Evolutionary conservation across 345 rosid species (phyloP).

Genomic region (Citrus maxima): DNA sequence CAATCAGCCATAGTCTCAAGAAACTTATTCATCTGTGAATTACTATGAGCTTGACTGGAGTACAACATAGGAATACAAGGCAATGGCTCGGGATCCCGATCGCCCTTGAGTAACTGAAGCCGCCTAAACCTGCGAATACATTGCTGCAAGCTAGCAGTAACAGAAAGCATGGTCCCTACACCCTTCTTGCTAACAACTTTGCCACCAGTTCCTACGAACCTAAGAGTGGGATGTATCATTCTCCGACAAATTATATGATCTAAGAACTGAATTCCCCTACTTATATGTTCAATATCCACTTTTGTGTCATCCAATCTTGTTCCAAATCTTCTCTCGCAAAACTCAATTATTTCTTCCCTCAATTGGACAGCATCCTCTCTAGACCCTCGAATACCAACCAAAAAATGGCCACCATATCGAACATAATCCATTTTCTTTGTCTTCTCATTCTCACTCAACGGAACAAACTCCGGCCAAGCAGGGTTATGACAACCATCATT

Average conservation of each 20-base stretch:
- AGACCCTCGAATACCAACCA: slow-evolving; percentile 91
- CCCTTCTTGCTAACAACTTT: slow-evolving; percentile 81
- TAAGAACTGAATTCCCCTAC: slow-evolving; percentile 85
- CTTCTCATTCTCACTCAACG: slow-evolving; percentile 82
- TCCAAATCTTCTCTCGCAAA: slow-evolving; percentile 54
- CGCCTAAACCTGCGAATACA: slow-evolving; percentile 73
- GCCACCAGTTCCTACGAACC: slow-evolving; percentile 83
- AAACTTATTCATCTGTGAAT: slow-evolving; percentile 95
- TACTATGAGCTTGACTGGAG: slow-evolving; percentile 94
- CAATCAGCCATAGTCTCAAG: slow-evolving; percentile 99
- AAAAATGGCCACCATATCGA: slow-evolving; percentile 82
- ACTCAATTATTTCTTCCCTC: slow-evolving; percentile 65
- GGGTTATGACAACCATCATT: slow-evolving; percentile 91
- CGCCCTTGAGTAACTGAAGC: slow-evolving; percentile 89
- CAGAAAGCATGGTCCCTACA: slow-evolving; percentile 89
- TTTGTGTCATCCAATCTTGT: slow-evolving; percentile 69
- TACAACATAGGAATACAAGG: slow-evolving; percentile 95
- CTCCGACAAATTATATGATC: slow-evolving; percentile 85
- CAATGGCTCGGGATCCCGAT: slow-evolving; percentile 90
- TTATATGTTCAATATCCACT: slow-evolving; percentile 80
- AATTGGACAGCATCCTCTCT: slow-evolving; percentile 79
- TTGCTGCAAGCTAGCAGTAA: slow-evolving; percentile 85
- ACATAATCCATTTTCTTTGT: slow-evolving; percentile 93
- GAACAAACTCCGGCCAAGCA: slow-evolving; percentile 99
- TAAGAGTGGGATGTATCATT: slow-evolving; percentile 80